phyloP scores from a whole-genome alignment of 2,329 filamentous ascomycete species.

The Phyllosticta ampelicida region DNA sequence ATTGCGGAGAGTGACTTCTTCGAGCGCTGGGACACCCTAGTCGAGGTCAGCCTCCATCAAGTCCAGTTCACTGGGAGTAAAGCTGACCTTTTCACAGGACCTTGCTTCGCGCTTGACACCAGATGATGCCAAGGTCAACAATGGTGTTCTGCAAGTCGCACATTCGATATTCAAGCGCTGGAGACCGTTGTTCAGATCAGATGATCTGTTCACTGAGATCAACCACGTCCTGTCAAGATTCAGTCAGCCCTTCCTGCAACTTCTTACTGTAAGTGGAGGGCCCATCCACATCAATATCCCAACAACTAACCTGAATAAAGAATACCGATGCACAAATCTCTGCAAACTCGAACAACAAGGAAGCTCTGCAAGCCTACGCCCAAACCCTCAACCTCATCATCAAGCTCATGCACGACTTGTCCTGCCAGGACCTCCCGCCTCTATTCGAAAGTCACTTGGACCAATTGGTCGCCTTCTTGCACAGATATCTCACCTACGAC shows the following conservation, averaged over 20 bases:
- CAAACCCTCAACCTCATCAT: conserved; percentile 78
- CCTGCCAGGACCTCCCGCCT: conserved; percentile 91
- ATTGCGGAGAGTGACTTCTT: conserved; percentile 98
- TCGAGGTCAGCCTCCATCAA: conserved; percentile 49
- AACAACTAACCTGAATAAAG: conserved; percentile 22
- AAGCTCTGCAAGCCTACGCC: conserved; percentile 65
- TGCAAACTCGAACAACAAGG: conserved; percentile 64
- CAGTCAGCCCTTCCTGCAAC: conserved; percentile 67
- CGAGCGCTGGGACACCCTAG: conserved; percentile 90
- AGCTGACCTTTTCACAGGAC: conserved; percentile 43
- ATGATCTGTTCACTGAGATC: conserved; percentile 89
- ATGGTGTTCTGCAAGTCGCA: conserved; percentile 90
- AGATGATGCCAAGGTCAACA: conserved; percentile 74
- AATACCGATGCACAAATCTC: conserved; percentile 61
- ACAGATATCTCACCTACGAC: conserved; percentile 88
- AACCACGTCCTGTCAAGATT: conserved; percentile 89
- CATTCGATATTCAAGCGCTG: conserved; percentile 97
- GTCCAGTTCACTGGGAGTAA: neutral
- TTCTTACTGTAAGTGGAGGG: conserved; percentile 53
- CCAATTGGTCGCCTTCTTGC: conserved; percentile 65
- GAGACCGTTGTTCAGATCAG: conserved; percentile 86
- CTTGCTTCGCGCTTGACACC: conserved; percentile 78
- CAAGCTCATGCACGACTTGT: conserved; percentile 91
- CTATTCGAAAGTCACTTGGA: conserved; percentile 84
- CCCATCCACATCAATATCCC: neutral